These are phyloP conservation scores for Arabis alpina DNA, from an alignment of 345 rosid species.

Conservation along the genomic window DNA sequence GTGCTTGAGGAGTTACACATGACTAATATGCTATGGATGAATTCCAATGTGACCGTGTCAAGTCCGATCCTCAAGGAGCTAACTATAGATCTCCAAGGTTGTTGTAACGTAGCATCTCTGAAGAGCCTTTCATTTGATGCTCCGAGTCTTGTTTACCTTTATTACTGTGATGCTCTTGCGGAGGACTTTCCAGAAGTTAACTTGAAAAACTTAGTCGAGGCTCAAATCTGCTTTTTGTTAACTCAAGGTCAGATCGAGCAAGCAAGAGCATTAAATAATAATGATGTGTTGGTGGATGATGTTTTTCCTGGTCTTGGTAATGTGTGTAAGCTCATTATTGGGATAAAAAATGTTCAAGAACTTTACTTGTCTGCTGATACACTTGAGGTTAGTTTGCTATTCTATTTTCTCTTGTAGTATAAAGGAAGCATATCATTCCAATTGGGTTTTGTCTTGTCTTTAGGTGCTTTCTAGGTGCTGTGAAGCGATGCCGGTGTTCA, in stretches of 20 bases:
- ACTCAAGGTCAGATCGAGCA: slow-evolving; percentile 1
- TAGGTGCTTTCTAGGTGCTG: slow-evolving; percentile 2
- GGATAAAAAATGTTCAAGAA: background rate
- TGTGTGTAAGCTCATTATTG: background rate
- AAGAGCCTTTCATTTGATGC: slow-evolving; percentile 2
- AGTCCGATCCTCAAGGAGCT: background rate
- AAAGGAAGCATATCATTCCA: background rate
- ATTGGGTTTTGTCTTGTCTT: slow-evolving; percentile 2
- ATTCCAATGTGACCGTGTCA: background rate
- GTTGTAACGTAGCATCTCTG: background rate
- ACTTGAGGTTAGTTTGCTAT: background rate
- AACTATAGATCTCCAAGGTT: background rate
- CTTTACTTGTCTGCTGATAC: slow-evolving; percentile 11
- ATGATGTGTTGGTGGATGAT: background rate
- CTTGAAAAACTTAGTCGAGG: background rate
- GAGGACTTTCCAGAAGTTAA: background rate
- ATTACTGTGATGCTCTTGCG: slow-evolving; percentile 1
- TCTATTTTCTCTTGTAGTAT: background rate
- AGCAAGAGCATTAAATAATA: background rate
- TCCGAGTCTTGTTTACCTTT: slow-evolving; percentile 3
- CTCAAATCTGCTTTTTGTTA: background rate
- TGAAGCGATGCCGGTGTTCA: slow-evolving; percentile 4
- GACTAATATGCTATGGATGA: background rate
- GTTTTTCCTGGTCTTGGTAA: slow-evolving; percentile 3
- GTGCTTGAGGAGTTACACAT: slow-evolving; percentile 6